Conservation (phyloP, 768 basidiomycete genomes). For the Rhizopogon salebrosus region DNA sequence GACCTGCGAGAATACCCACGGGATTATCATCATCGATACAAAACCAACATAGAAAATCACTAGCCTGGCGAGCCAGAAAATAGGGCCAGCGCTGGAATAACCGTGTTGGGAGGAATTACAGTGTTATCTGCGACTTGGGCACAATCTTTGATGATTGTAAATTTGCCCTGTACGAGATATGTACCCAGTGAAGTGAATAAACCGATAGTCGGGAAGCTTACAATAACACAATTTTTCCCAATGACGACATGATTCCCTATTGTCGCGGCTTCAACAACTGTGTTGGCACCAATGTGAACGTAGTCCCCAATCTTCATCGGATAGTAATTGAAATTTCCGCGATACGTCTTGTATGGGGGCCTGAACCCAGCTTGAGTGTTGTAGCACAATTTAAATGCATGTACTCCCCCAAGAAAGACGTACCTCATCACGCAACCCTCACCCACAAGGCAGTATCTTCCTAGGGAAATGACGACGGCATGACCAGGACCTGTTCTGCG, state of each 20-base stretch:
- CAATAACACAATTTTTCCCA: constrained; percentile 93
- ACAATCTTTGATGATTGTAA: constrained; percentile 95
- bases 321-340: constrained; percentile 93
- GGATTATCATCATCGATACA: not conserved
- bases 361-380: constrained; percentile 28
- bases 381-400: not conserved
- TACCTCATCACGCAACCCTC: constrained; percentile 88
- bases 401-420: constrained; percentile 10
- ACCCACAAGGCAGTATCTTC: constrained; percentile 88
- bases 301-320: constrained; percentile 96
- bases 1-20: constrained; percentile 42
- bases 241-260: constrained; percentile 95
- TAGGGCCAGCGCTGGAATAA: constrained; percentile 81
- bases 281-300: constrained; percentile 88
- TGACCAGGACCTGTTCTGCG: constrained; percentile 85
- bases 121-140: constrained; percentile 86
- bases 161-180: constrained; percentile 72
- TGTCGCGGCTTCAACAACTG: constrained; percentile 88
- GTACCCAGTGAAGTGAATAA: not conserved
- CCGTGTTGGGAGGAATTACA: constrained; percentile 86
- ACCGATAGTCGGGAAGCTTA: constrained; percentile 31
- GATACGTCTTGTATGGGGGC: constrained; percentile 86
- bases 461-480: constrained; percentile 90
- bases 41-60: constrained; percentile 11
- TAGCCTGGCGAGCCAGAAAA: constrained; percentile 89